Base-by-base conservation (phyloP, 2,329 filamentous ascomycete species). In the Stachybotrys chlorohalonatus region DNA sequence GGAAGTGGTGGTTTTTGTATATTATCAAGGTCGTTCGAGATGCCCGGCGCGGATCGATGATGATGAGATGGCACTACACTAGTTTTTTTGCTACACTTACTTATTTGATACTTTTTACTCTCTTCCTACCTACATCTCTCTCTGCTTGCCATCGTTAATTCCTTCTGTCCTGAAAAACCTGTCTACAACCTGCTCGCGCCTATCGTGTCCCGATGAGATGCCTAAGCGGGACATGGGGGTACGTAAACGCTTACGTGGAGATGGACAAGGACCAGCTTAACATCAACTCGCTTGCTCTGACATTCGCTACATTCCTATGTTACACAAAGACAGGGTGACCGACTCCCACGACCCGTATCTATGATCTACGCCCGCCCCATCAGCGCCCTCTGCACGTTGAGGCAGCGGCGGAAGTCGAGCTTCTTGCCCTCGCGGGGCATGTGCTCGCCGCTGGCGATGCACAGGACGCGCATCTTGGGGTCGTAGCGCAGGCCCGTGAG, bases 401-500 rank as follows among this genome's bases (percentile, higher is more conserved):
- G 64, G 54, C 78, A 73, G 36, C 71, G 67, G 31, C 60, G 63
- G 57, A 82, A 80, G 62, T 82, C 77, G 49, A 82, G 66, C 66
- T 74, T 76, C 54, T 66, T 68, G 17, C 76, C 76, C 57, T 83
- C 76, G 31, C 70, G 65, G 9, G 83, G 82, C 77, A 87, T 83
- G 59, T 83, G 73, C 63, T 96, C 90, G 51, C 94, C 94, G 67
- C 88, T 94, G 57, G 91, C 90, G 68, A 99, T 97, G 68, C 91
- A 95, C 62, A 96, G 82, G 39, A 97, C 85, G 64, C 86, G 90
- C 92, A 99, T 99, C 60, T 91, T 88, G 54, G 82, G 79, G 68
- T 96, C 89, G 69, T 96, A 99, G 61, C 85, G 84, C 56, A 99
- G 75, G 11, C 87, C 89, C 6, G 85, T 88, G 56, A 99, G 83